phyloP scores from a whole-genome alignment of 2,329 filamentous ascomycete species.

The Fusarium tanahbumbuense region DNA sequence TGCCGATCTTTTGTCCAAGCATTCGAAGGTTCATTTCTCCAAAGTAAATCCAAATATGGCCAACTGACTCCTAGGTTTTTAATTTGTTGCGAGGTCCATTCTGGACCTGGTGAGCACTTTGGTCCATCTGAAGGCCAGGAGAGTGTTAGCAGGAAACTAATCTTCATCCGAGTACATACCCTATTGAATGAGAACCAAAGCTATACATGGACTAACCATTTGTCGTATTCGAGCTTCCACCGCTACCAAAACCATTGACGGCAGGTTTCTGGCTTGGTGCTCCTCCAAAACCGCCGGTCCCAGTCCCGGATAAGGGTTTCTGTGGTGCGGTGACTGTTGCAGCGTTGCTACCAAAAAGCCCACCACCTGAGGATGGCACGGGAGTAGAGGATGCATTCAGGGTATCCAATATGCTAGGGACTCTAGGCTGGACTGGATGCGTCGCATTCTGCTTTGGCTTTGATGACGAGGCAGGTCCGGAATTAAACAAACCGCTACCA shows the following conservation, averaged over 20 bases:
- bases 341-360: background rate
- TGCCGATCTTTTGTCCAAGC: background rate
- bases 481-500: too few species aligned
- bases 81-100: background rate
- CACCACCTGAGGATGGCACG: background rate
- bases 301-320: accelerated
- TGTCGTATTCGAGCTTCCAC: background rate
- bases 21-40: too few species aligned
- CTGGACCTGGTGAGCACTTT: background rate
- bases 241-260: background rate
- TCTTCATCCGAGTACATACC: background rate
- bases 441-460: background rate
- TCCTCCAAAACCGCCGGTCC: background rate
- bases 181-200: too few species aligned
- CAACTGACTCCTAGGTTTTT: background rate
- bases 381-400: background rate
- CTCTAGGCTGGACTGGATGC: background rate
- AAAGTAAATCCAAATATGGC: background rate
- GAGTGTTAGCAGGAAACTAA: background rate
- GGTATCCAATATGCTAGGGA: background rate
- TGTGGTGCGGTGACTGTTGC: background rate
- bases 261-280: background rate
- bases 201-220: background rate
- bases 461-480: too few species aligned
- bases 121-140: background rate